A percentile compares a stretch with the other conserved stretches of the same genome.
phyloP scores from a whole-genome alignment of 495 filamentous ascomycete genomes.

The Aspergillus ellipticus region DNA sequence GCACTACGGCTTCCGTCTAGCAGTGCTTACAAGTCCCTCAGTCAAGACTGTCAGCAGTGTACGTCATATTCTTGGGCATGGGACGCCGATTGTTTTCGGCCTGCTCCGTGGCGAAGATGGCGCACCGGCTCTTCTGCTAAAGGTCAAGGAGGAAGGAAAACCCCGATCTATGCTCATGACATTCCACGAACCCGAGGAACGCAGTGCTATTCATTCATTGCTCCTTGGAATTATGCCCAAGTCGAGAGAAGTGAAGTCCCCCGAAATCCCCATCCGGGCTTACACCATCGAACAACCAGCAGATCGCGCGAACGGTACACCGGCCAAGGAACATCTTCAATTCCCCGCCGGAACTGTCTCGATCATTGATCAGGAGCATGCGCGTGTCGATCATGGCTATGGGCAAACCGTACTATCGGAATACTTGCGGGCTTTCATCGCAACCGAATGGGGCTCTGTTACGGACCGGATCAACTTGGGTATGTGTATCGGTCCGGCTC shows the following conservation, averaged over 20 bases:
- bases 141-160: slow-evolving; percentile 61
- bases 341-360: slow-evolving; percentile 39
- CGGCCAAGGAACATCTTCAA: slow-evolving; percentile 32
- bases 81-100: slow-evolving; percentile 66
- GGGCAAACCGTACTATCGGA: slow-evolving; percentile 63
- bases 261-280: slow-evolving; percentile 58
- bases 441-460: slow-evolving; percentile 63
- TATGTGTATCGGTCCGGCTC: slow-evolving; percentile 14
- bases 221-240: slow-evolving; percentile 63
- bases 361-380: slow-evolving; percentile 53
- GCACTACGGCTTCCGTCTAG: slow-evolving; percentile 73
- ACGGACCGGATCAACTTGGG: slow-evolving; percentile 74
- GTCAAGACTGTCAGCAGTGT: slow-evolving; percentile 72
- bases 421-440: slow-evolving; percentile 61
- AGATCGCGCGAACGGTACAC: slow-evolving; percentile 24
- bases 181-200: slow-evolving; percentile 65
- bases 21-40: slow-evolving; percentile 68
- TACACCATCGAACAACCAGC: slow-evolving; percentile 59
- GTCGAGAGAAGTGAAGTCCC: slow-evolving; percentile 56
- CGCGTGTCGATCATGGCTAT: slow-evolving; percentile 40
- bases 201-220: slow-evolving; percentile 60
- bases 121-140: slow-evolving; percentile 62
- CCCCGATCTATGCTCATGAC: slow-evolving; percentile 68
- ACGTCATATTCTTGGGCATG: slow-evolving; percentile 57
- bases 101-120: slow-evolving; percentile 65